Evolutionary conservation across 176 grass and related monocot genomes (phyloP).

Genomic region (Triticum aestivum): DNA sequence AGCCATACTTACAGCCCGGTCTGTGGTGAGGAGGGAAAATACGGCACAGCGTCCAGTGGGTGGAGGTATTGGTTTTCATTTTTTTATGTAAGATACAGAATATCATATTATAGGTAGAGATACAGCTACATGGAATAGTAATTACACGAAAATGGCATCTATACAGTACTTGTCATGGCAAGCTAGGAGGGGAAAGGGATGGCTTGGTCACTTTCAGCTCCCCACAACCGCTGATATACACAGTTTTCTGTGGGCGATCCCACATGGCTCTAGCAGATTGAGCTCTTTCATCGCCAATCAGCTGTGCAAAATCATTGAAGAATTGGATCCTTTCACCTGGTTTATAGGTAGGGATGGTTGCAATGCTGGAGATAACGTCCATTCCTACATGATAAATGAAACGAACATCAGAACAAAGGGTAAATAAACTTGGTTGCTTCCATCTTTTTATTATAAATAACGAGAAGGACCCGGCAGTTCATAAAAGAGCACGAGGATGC

Average conservation of each 20-base stretch:
- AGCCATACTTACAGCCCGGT: too few relatives aligned
- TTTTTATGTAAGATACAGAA: too few relatives aligned
- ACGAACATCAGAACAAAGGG: neutral
- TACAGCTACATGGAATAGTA: neutral
- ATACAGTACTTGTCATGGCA: slow-evolving; percentile 48
- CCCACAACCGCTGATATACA: slow-evolving; percentile 87
- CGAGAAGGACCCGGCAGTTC: neutral
- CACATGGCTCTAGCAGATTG: slow-evolving; percentile 74
- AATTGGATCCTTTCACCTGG: slow-evolving; percentile 77
- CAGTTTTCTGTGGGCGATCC: slow-evolving; percentile 81
- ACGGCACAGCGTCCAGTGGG: too few relatives aligned
- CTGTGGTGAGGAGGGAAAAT: too few relatives aligned
- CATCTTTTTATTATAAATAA: neutral
- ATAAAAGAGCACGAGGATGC: neutral
- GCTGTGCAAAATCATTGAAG: slow-evolving; percentile 76
- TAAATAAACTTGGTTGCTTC: neutral
- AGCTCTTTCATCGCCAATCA: slow-evolving; percentile 91
- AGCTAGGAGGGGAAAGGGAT: slow-evolving; percentile 75
- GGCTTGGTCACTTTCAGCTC: slow-evolving; percentile 85
- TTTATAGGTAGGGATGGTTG: slow-evolving; percentile 80
- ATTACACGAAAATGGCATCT: slow-evolving; percentile 16
- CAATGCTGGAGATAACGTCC: slow-evolving; percentile 78
- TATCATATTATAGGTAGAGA: neutral
- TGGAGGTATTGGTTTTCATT: too few relatives aligned
- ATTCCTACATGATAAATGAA: slow-evolving; percentile 58